Evolutionary conservation across 106 monocot genomes (phyloP).

Genomic region (Agapanthus africanus): DNA sequence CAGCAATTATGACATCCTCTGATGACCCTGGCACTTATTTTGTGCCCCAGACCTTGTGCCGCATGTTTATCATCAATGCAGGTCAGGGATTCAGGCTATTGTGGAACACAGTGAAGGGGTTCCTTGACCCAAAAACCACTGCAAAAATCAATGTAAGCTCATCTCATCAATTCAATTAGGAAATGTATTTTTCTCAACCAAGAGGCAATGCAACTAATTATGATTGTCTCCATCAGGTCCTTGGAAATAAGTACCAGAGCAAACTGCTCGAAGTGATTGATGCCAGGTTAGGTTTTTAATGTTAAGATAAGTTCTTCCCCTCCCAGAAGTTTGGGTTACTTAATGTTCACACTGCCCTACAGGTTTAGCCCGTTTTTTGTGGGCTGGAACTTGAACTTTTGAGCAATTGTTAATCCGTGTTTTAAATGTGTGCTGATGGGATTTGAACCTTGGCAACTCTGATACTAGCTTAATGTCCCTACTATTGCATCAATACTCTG

Average conservation of each 20-base stretch:
- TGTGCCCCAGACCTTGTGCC: conserved; percentile 46
- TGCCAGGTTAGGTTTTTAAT: conserved; percentile 40
- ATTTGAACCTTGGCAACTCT: no score
- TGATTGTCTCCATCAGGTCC: conserved; percentile 40
- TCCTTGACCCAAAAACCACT: conserved; percentile 78
- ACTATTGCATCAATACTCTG: no score
- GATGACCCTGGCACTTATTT: conserved; percentile 1
- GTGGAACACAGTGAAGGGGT: conserved; percentile 83
- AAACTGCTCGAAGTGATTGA: conserved; percentile 91
- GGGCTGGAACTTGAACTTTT: no score
- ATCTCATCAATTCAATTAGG: background rate
- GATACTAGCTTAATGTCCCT: no score
- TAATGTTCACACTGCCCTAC: no score
- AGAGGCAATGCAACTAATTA: background rate
- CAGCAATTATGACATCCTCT: background rate
- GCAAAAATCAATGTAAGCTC: conserved; percentile 54
- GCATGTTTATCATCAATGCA: conserved; percentile 83
- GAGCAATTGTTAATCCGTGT: no score
- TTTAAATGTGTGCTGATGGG: no score
- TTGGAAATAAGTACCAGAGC: conserved; percentile 87
- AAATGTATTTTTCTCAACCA: background rate
- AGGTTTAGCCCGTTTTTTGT: no score
- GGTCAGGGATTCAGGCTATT: conserved; percentile 77
- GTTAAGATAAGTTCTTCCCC: background rate
- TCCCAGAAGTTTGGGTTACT: background rate